A percentile compares a stretch with the other conserved stretches of the same genome.
Conservation (phyloP, 2,329 filamentous ascomycete species). For the Arthrobotrys musiformis region DNA sequence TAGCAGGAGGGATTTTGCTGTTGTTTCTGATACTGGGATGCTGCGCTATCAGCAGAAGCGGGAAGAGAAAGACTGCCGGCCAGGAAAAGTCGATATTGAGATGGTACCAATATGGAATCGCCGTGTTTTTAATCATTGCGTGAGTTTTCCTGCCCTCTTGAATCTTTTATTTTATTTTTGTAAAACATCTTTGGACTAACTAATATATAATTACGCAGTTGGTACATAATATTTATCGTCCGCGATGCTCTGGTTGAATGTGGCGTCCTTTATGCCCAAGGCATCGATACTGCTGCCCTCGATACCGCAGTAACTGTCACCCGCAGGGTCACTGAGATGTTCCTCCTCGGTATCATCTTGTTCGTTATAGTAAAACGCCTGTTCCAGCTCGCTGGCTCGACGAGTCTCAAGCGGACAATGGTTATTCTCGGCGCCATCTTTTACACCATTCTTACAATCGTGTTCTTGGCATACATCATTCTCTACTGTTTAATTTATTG, state of each 20-base stretch:
- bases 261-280: constrained; percentile 9
- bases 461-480: constrained; percentile 16
- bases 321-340: constrained; percentile 15
- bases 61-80: constrained; percentile 37
- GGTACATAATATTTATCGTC: constrained; percentile 37
- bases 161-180: too few relatives aligned
- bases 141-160: constrained; percentile 6
- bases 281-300: constrained; percentile 19
- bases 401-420: background rate
- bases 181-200: background rate
- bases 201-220: too few relatives aligned
- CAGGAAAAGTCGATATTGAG: constrained; percentile 35
- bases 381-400: constrained; percentile 34
- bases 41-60: constrained; percentile 1
- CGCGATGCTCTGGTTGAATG: constrained; percentile 20
- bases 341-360: constrained; percentile 35
- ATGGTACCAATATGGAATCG: constrained; percentile 49
- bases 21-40: constrained; percentile 29
- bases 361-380: constrained; percentile 16
- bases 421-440: constrained; percentile 7
- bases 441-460: constrained; percentile 24
- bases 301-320: constrained; percentile 12
- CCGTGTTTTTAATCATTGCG: constrained; percentile 38
- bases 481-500: constrained; percentile 20
- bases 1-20: constrained; percentile 31